Evolutionary conservation across 805 yeast genomes (phyloP), one percentile per base, ranked within the genome.

Genomic region (Teunomyces gatunensis): DNA sequence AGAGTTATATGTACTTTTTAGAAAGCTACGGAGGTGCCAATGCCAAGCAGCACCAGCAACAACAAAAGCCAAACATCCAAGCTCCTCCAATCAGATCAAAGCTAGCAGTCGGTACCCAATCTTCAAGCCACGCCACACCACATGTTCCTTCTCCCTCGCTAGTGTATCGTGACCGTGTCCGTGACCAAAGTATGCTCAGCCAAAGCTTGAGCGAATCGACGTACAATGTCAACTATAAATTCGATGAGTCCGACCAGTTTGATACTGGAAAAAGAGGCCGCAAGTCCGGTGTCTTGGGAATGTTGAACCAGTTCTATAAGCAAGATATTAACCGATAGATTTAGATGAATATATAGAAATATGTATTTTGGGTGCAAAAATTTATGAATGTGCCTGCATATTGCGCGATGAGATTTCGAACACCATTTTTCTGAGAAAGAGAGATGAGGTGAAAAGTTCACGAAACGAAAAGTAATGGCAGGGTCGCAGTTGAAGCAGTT

Each of bases 401-500:
- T 37, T 20, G 27, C 7, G 27, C 27, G 27, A 25, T 21, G 20
- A 21, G 12, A 18, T 18, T 18, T 18, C 20, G 4, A 18, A 18
- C 13, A 13, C 13, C 33, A 39, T 39, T 40, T 45, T 45, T 39
- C n/a, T 21, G 25, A 21, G 25, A 12, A n/a, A n/a, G 29, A 17
- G 35, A 35, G 40, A 37, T 37, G 40, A 37, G 40, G 6, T 37
- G 29, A 37, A 37, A 37, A 37, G 40, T 13, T 37, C 9, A 37
- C n/a, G 23, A 17, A 23, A 21, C 7, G 25, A 21, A 20, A 20
- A 30, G 42, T 17, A 9, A 86, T 86, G 94, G 92, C 86, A 32
- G 95, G 95, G 30, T 88, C 96, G 12, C 97, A 91, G 71, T 73
- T 91, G 53, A 90, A 89, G 64, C 83, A 81, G 71, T 77, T 90